These are phyloP conservation scores for Nakaseomyces nivariensis DNA, from an alignment of 1,139 yeast genomes.

Conservation along the genomic window DNA sequence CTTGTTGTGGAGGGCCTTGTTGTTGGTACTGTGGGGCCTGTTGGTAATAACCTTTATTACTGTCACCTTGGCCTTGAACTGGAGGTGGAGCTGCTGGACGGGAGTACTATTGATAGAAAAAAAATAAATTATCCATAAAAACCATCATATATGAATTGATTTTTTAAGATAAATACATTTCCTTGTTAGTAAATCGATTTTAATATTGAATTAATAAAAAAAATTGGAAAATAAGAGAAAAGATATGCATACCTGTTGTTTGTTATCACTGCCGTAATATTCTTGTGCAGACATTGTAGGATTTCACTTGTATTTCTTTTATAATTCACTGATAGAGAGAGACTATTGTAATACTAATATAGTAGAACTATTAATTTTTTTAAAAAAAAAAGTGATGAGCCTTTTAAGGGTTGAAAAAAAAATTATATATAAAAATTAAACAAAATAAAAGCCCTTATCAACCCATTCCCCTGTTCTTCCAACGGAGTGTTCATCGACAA, in stretches of 20 bases:
- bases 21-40: constrained; percentile 24
- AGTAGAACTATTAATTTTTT: too few relatives aligned
- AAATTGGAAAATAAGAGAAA: too few relatives aligned
- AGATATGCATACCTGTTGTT: constrained; percentile 4
- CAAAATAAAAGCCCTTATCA: too few relatives aligned
- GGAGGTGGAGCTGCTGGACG: constrained; percentile 13
- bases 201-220: too few relatives aligned
- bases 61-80: constrained; percentile 11
- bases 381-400: neutral
- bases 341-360: neutral
- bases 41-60: constrained; percentile 11
- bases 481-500: too few relatives aligned
- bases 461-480: too few relatives aligned
- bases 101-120: constrained; percentile 3
- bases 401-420: too few relatives aligned
- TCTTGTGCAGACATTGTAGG: constrained; percentile 24
- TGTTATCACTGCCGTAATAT: constrained; percentile 18
- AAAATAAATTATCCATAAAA: neutral
- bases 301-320: too few relatives aligned
- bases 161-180: too few relatives aligned
- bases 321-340: neutral
- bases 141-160: neutral
- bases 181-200: too few relatives aligned
- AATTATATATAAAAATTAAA: too few relatives aligned
- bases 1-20: constrained; percentile 33